Base-by-base conservation (phyloP, 495 filamentous ascomycete genomes). In the Aspergillus olivimuriae region DNA sequence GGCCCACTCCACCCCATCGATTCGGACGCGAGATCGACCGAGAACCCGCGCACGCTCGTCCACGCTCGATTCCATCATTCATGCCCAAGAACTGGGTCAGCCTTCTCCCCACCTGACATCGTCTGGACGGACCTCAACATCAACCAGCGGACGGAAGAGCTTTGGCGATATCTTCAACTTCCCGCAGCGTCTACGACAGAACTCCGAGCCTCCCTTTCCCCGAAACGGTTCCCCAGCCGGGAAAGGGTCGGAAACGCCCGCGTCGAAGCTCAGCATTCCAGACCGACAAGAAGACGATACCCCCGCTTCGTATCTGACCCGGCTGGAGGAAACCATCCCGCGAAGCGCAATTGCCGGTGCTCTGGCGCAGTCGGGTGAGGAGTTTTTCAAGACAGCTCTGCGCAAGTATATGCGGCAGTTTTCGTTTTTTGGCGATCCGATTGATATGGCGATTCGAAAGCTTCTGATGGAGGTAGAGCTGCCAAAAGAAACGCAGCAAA, bases 361-460 rank as follows among this genome's bases (percentile, higher is more conserved):
- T 11, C 62, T 97, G 15, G 86, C 86, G 11, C 94, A 94, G 58
- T 84, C 81, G 14, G 81, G 76, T 4, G 89, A 99, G 48, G 65
- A 82, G 0, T 99, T 99, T 62, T 85, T 77, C 23, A 81, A 82
- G 41, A 77, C 83, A 4, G 87, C 89, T 2, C 61, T 99, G 22
- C 78, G 91, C 39, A 95, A 90, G 55, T 96, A 94, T 58, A 96
- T 96, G 87, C 77, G 90, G 39, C 81, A 83, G 6, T 97, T 99
- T 62, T 78, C 80, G 35, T 97, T 95, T 68, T 94, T 94, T 46
- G 87, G 87, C 23, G 92, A 96, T 55, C 91, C 92, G 1, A 87
- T 99, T 62, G 92, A 99, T 59, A 97, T 99, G 91, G 83, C 91
- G 8, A 84, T 96, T 34, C 75, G 92, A 17, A 97, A 97, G 59